phyloP scores from a whole-genome alignment of 371 early-diverging fungal genomes.

The Homolaphlyctis polyrhiza region DNA sequence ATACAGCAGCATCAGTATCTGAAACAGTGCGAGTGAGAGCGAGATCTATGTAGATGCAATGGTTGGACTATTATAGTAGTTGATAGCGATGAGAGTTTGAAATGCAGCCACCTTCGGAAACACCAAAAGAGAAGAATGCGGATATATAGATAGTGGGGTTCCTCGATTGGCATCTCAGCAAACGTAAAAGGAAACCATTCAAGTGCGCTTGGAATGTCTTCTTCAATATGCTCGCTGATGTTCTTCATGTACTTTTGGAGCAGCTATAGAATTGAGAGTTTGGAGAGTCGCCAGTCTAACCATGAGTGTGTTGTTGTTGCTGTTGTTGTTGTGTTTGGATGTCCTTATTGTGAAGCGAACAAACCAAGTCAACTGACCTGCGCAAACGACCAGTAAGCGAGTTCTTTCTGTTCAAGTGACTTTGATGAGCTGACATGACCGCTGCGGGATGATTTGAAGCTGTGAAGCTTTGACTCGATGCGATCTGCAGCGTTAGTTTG shows the following conservation, averaged over 20 bases:
- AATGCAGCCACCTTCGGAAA: background rate
- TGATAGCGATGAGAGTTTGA: too few species aligned
- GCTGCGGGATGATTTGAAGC: too few species aligned
- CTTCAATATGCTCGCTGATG: background rate
- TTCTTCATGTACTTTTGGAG: conserved; percentile 7
- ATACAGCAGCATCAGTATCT: background rate
- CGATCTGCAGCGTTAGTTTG: too few species aligned
- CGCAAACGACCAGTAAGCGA: background rate
- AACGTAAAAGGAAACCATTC: conserved; percentile 3
- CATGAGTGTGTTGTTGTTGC: background rate
- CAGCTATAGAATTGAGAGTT: background rate
- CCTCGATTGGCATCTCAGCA: background rate
- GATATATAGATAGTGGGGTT: background rate
- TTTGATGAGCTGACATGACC: too few species aligned
- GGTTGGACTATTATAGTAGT: background rate
- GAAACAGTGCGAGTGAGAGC: background rate
- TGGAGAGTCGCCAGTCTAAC: background rate
- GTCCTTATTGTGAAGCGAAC: too few species aligned
- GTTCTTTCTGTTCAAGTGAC: background rate
- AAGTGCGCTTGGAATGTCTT: background rate
- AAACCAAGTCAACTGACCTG: too few species aligned
- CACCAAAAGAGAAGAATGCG: background rate
- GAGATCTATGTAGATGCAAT: background rate
- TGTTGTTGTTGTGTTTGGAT: too few species aligned
- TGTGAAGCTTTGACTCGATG: too few species aligned